These are phyloP conservation scores for Lasiodiplodia hormozganensis DNA, from an alignment of 2,329 filamentous ascomycete species.

Conservation along the genomic window DNA sequence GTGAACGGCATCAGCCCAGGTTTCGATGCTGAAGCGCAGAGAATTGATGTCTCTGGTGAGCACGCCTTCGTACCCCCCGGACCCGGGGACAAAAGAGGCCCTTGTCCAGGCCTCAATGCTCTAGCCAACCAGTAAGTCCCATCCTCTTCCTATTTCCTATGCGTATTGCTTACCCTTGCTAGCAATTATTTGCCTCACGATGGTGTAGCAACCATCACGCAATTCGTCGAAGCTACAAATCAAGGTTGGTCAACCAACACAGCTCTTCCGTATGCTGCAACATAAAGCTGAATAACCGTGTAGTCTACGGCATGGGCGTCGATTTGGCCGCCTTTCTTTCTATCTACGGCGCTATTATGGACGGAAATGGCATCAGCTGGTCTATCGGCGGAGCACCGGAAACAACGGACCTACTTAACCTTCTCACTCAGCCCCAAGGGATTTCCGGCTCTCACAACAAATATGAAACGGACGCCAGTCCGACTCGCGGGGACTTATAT, in stretches of 20 bases:
- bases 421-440: constrained; percentile 21
- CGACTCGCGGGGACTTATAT: constrained; percentile 15
- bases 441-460: constrained; percentile 14
- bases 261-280: background rate
- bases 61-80: constrained; percentile 13
- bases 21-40: constrained; percentile 18
- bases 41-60: constrained; percentile 16
- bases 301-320: constrained; percentile 15
- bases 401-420: background rate
- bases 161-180: background rate
- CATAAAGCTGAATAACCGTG: background rate
- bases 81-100: constrained; percentile 1
- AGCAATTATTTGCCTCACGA: constrained; percentile 15
- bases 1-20: background rate
- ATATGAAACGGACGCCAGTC: constrained; percentile 10
- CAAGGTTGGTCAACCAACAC: background rate
- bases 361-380: constrained; percentile 12
- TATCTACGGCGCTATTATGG: constrained; percentile 20
- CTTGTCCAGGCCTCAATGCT: constrained; percentile 20
- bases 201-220: constrained; percentile 15
- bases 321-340: constrained; percentile 12
- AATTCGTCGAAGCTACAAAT: constrained; percentile 15
- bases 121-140: constrained; percentile 6
- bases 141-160: background rate
- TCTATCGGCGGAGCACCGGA: constrained; percentile 15